phyloP scores from a whole-genome alignment of 2,329 filamentous ascomycete species.

The Stenocarpella maydis region DNA sequence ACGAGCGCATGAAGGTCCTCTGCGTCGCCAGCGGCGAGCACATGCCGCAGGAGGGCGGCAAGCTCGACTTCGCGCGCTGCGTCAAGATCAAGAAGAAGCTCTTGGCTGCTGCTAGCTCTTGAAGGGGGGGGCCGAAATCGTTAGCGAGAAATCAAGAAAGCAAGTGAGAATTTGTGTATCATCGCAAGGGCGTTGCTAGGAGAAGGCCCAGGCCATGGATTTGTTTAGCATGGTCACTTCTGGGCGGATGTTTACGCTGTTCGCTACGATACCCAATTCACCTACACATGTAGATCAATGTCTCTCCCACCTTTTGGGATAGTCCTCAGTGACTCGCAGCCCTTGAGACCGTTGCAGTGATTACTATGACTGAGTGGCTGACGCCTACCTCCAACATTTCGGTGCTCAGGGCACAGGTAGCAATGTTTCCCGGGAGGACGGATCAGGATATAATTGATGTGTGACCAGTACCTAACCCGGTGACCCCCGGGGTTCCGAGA shows the following conservation, averaged over 20 bases:
- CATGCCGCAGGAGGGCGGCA: conserved; percentile 63
- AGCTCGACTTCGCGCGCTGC: conserved; percentile 58
- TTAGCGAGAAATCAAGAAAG: too few relatives aligned
- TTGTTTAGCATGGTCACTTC: not conserved
- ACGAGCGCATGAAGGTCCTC: conserved; percentile 89
- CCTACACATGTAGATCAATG: not conserved
- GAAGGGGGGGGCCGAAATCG: not conserved
- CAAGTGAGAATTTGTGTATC: not conserved
- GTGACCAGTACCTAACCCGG: not conserved
- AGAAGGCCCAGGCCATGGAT: not conserved
- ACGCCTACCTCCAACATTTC: not conserved
- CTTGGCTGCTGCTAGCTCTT: conserved; percentile 44
- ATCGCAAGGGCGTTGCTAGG: not conserved
- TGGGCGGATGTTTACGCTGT: not conserved
- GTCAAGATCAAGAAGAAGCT: conserved; percentile 53
- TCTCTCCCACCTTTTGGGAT: not conserved
- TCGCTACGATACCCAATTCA: conserved; percentile 18
- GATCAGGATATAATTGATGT: not conserved
- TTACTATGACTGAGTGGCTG: not conserved
- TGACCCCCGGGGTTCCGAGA: not conserved
- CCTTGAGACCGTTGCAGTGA: not conserved
- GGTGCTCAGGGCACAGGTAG: too few relatives aligned
- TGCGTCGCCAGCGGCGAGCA: conserved; percentile 91
- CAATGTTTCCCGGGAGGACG: not conserved
- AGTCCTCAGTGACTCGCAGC: not conserved